Percentiles rank a stretch among this genome's conserved stretches.
Evolutionary conservation across 768 basidiomycete genomes (phyloP).

Genomic region (Russula foetens): DNA sequence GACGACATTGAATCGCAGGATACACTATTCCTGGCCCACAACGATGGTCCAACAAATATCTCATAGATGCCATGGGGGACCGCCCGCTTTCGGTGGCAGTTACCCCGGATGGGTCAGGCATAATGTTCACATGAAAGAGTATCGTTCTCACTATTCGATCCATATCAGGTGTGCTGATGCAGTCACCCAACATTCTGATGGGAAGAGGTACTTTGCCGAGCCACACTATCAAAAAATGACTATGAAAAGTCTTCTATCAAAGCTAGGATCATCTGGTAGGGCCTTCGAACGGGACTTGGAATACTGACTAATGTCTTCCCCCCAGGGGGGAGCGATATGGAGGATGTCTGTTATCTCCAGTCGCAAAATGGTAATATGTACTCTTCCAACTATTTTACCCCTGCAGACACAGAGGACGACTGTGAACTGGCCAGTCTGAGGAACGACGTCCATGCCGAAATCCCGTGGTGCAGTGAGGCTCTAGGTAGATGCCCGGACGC

Average conservation of each 20-base stretch:
- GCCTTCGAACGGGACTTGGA: not conserved
- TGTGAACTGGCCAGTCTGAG: constrained; percentile 61
- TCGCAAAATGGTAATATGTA: constrained; percentile 90
- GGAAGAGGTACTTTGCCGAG: constrained; percentile 63
- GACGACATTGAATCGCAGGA: constrained; percentile 30
- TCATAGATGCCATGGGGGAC: constrained; percentile 47
- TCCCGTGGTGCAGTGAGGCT: constrained; percentile 71
- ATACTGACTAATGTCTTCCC: not conserved
- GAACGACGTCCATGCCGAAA: constrained; percentile 56
- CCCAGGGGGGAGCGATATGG: constrained; percentile 17
- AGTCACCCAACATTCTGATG: constrained; percentile 45
- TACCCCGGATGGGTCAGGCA: constrained; percentile 72
- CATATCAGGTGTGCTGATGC: constrained; percentile 65
- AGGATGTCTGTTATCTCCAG: constrained; percentile 65
- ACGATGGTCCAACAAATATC: constrained; percentile 62
- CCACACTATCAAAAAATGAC: constrained; percentile 64
- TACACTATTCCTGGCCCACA: constrained; percentile 38
- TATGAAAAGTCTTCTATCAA: constrained; percentile 44
- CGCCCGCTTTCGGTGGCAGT: constrained; percentile 60
- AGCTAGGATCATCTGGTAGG: constrained; percentile 23
- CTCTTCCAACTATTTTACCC: constrained; percentile 35
- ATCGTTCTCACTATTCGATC: constrained; percentile 3
- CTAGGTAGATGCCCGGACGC: constrained; percentile 75
- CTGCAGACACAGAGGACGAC: constrained; percentile 23
- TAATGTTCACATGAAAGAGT: not conserved